Conservation (phyloP, 495 filamentous ascomycete genomes). For the Penicillium arizonense region DNA sequence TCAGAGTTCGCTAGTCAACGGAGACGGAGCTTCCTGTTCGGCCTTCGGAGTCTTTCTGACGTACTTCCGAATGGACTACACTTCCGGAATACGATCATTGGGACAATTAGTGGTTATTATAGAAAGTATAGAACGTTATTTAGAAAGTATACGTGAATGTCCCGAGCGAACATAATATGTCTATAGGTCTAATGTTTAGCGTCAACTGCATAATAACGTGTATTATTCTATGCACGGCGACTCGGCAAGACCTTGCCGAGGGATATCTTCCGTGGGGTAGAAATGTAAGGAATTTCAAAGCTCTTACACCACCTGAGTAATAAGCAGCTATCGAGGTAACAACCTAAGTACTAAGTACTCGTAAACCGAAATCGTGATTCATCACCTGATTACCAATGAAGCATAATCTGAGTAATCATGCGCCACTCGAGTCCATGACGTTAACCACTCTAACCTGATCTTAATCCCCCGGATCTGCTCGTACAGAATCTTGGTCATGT, state of each 20-base stretch:
- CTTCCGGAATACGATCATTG: conserved; percentile 7
- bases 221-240: conserved; percentile 1
- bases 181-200: too few relatives aligned
- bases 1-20: conserved; percentile 16
- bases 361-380: conserved; percentile 1
- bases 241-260: conserved; percentile 18
- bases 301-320: not conserved
- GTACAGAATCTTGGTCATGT: too few relatives aligned
- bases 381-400: not conserved
- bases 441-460: not conserved
- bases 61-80: conserved; percentile 24
- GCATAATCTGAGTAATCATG: too few relatives aligned
- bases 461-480: too few relatives aligned
- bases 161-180: too few relatives aligned
- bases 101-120: too few relatives aligned
- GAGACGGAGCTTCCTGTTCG: conserved; percentile 21
- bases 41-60: conserved; percentile 26
- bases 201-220: conserved; percentile 2
- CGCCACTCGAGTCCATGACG: not conserved
- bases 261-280: not conserved
- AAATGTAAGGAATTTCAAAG: not conserved
- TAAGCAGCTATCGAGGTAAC: too few relatives aligned
- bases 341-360: too few relatives aligned
- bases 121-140: too few relatives aligned
- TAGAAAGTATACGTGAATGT: too few relatives aligned